phyloP scores from a whole-genome alignment of 2,329 filamentous ascomycete species.

The Sarocladium strictum region DNA sequence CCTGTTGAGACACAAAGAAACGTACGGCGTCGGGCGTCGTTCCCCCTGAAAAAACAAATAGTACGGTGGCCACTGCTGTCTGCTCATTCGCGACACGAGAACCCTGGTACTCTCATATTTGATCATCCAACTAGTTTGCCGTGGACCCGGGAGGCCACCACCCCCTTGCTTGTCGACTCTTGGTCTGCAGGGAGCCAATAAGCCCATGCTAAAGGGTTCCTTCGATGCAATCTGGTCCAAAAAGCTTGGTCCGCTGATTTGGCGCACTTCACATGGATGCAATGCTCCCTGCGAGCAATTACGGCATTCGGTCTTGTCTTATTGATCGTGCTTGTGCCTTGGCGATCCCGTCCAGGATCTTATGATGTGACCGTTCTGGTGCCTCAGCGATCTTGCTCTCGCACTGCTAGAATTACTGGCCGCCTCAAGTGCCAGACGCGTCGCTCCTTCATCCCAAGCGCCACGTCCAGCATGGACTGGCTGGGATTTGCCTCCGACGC shows the following conservation, averaged over 20 bases:
- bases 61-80: not conserved
- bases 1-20: not conserved
- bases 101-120: not conserved
- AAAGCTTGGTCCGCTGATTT: too few species aligned
- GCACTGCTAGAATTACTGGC: slow-evolving; percentile 49
- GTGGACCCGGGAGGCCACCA: not conserved
- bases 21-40: not conserved
- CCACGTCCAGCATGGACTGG: slow-evolving; percentile 50
- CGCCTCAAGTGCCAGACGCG: slow-evolving; percentile 59
- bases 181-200: slow-evolving; percentile 14
- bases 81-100: not conserved
- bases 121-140: not conserved
- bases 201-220: not conserved
- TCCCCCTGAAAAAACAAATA: not conserved
- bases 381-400: slow-evolving; percentile 40
- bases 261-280: too few species aligned
- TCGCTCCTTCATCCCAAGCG: slow-evolving; percentile 53
- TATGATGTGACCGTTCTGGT: too few species aligned
- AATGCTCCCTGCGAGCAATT: too few species aligned
- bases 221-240: not conserved
- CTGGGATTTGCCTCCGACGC: slow-evolving; percentile 44
- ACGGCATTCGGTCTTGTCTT: too few species aligned
- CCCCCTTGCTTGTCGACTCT: not conserved
- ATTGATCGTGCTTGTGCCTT: too few species aligned
- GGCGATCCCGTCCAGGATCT: too few species aligned